Evolutionary conservation across 2,329 filamentous ascomycete species (phyloP).

Genomic region (Alternaria burnsii): DNA sequence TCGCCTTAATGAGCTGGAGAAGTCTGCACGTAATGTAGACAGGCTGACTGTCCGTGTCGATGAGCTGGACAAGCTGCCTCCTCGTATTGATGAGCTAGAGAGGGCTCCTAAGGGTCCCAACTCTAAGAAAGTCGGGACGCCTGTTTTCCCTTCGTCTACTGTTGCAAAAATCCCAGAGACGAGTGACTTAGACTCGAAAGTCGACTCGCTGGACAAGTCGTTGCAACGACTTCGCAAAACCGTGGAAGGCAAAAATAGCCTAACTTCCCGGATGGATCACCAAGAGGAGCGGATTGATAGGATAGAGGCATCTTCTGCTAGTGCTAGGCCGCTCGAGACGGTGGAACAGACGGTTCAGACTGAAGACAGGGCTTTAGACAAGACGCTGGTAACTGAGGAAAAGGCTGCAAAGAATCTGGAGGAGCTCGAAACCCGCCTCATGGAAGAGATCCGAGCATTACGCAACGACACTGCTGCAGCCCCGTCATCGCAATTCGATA

Average conservation of each 20-base stretch:
- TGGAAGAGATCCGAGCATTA: background rate
- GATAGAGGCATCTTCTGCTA: background rate
- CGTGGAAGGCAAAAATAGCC: background rate
- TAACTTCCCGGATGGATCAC: background rate
- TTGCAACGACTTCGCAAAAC: background rate
- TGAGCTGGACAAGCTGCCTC: background rate
- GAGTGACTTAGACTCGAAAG: background rate
- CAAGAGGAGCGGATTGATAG: background rate
- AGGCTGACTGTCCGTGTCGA: background rate
- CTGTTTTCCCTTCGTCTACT: background rate
- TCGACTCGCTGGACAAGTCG: background rate
- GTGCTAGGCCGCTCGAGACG: background rate
- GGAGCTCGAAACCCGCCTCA: background rate
- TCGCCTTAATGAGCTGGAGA: conserved; percentile 1
- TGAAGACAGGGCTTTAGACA: background rate
- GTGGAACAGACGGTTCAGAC: background rate
- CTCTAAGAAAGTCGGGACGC: background rate
- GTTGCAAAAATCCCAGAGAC: background rate
- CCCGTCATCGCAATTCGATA: background rate
- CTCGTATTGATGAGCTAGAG: background rate
- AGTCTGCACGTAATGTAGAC: background rate
- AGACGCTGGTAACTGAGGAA: background rate
- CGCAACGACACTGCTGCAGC: background rate
- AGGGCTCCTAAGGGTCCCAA: background rate
- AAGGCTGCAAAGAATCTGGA: background rate